phyloP scores from a whole-genome alignment of 306 rosid genomes.

The Pueraria montana region DNA sequence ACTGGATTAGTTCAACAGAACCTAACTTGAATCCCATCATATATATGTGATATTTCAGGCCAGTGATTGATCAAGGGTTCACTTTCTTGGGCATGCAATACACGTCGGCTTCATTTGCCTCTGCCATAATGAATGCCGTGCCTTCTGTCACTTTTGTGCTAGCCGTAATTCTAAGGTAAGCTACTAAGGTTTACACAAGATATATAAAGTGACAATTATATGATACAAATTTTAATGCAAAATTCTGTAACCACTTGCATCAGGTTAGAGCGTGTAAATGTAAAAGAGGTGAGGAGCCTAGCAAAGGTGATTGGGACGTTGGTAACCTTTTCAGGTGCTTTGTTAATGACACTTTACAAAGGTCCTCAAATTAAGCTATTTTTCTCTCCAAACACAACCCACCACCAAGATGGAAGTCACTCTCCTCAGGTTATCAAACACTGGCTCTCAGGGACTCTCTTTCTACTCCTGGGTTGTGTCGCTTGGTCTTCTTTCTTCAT shows the following conservation, averaged over 20 bases:
- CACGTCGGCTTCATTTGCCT: constrained; percentile 78
- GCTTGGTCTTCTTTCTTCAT: constrained; percentile 60
- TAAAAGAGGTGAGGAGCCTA: constrained; percentile 60
- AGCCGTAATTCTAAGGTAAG: constrained; percentile 63
- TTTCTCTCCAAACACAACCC: constrained; percentile 43
- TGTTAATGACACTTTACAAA: constrained; percentile 77
- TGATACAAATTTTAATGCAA: not conserved
- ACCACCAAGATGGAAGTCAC: constrained; percentile 30
- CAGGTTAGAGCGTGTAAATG: constrained; percentile 57
- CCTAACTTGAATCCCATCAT: not conserved
- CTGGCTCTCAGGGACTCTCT: constrained; percentile 55
- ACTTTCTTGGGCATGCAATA: constrained; percentile 75
- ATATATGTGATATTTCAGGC: constrained; percentile 55
- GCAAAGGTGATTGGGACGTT: constrained; percentile 72
- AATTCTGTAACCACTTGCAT: not conserved
- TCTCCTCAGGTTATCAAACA: constrained; percentile 35
- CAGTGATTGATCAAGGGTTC: constrained; percentile 78
- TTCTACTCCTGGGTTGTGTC: constrained; percentile 47
- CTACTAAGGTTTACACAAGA: too few species aligned
- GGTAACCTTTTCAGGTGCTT: constrained; percentile 70
- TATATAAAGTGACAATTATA: too few species aligned
- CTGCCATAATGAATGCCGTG: constrained; percentile 75
- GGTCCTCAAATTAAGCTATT: constrained; percentile 69
- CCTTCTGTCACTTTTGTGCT: constrained; percentile 77
- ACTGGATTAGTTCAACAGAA: not conserved